Percentiles rank a stretch among this genome's conserved stretches.
phyloP scores from a whole-genome alignment of 495 filamentous ascomycete genomes.

The Tuber microsphaerosporum region DNA sequence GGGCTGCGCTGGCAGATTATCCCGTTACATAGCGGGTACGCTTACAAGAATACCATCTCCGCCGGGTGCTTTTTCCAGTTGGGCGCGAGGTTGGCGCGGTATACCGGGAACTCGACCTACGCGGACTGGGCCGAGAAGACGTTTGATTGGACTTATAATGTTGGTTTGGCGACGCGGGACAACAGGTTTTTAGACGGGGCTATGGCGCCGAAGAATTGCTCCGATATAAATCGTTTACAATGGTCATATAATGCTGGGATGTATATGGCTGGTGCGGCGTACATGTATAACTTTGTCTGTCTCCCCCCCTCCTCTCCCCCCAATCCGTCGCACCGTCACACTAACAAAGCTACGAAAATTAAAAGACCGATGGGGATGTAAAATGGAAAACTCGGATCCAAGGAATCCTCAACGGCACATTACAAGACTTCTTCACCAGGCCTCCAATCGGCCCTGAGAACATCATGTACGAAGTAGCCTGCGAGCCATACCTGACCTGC shows the following conservation, averaged over 20 bases:
- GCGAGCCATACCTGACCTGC: slow-evolving; percentile 57
- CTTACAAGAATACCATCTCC: slow-evolving; percentile 61
- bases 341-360: slow-evolving; percentile 24
- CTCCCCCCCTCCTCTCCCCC: slow-evolving; percentile 15
- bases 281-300: slow-evolving; percentile 60
- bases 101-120: slow-evolving; percentile 65
- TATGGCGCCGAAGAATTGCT: slow-evolving; percentile 49
- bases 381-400: slow-evolving; percentile 52
- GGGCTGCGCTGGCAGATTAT: slow-evolving; percentile 83
- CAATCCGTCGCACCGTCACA: not conserved
- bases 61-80: slow-evolving; percentile 66
- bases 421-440: slow-evolving; percentile 52
- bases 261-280: slow-evolving; percentile 59
- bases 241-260: slow-evolving; percentile 68
- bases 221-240: slow-evolving; percentile 50
- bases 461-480: slow-evolving; percentile 64
- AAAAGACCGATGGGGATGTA: slow-evolving; percentile 47
- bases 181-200: slow-evolving; percentile 57
- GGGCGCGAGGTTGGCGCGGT: slow-evolving; percentile 61
- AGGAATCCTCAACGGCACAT: slow-evolving; percentile 51
- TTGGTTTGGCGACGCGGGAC: slow-evolving; percentile 50
- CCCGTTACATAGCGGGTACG: slow-evolving; percentile 70
- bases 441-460: slow-evolving; percentile 43
- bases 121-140: slow-evolving; percentile 61
- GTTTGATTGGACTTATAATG: slow-evolving; percentile 58